Conservation (phyloP, 2,329 filamentous ascomycete genomes). For the Pestalotiopsis sp. region DNA sequence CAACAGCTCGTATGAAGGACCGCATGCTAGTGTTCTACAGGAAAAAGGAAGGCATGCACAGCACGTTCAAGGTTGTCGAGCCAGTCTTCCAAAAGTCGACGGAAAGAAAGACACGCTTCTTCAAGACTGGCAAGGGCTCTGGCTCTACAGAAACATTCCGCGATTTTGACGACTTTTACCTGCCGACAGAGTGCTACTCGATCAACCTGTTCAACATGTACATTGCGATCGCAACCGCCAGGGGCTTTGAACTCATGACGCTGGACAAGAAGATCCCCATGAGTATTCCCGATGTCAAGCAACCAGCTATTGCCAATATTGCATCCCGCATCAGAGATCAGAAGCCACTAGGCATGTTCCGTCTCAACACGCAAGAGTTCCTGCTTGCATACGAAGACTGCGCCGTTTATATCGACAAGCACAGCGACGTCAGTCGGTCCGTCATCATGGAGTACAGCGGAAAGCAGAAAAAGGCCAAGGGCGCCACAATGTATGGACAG, state of each 20-base stretch:
- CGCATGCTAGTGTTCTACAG: constrained; percentile 95
- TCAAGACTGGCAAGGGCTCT: constrained; percentile 58
- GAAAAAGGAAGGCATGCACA: constrained; percentile 88
- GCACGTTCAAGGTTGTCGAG: constrained; percentile 95
- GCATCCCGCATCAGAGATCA: constrained; percentile 81
- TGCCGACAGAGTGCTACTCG: constrained; percentile 91
- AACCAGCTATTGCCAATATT: constrained; percentile 80
- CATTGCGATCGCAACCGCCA: constrained; percentile 86
- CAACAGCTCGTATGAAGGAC: constrained; percentile 96
- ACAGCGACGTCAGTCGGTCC: constrained; percentile 90
- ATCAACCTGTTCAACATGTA: constrained; percentile 96
- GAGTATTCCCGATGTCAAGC: constrained; percentile 86
- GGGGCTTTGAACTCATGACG: constrained; percentile 94
- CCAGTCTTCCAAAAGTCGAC: constrained; percentile 92
- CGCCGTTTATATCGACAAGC: constrained; percentile 97
- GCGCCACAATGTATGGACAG: constrained; percentile 86
- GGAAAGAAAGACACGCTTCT: constrained; percentile 75
- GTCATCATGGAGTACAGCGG: constrained; percentile 99
- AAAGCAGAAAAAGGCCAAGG: constrained; percentile 74
- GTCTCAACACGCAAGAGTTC: constrained; percentile 89
- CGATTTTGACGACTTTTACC: constrained; percentile 98
- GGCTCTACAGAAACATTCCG: constrained; percentile 94
- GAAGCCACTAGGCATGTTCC: constrained; percentile 92
- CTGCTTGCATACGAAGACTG: constrained; percentile 93
- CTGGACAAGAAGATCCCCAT: constrained; percentile 96